Percentiles rank a stretch among this genome's conserved stretches.
phyloP scores from a whole-genome alignment of 2,329 filamentous ascomycete genomes.

The Gremmenia infestans region DNA sequence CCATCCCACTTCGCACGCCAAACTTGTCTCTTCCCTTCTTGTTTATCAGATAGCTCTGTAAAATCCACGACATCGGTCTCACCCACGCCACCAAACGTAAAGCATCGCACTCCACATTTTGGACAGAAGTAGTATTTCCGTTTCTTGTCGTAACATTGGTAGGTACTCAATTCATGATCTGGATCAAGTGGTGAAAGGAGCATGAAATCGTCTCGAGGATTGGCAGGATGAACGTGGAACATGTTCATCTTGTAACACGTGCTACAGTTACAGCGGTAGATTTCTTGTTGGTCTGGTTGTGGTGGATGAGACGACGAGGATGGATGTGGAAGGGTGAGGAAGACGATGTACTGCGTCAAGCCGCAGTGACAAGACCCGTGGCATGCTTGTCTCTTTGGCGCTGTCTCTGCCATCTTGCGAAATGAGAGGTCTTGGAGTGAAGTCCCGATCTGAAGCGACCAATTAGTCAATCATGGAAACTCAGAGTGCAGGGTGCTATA shows the following conservation, averaged over 20 bases:
- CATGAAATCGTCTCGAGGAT: conserved; percentile 38
- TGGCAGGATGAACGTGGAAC: conserved; percentile 38
- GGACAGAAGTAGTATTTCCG: conserved; percentile 42
- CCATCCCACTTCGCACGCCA: conserved; percentile 27
- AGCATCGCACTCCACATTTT: conserved; percentile 39
- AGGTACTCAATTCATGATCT: conserved; percentile 37
- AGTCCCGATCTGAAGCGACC: conserved; percentile 11
- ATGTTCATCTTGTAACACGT: conserved; percentile 42
- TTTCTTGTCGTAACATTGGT: conserved; percentile 30
- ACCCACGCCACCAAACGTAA: conserved; percentile 35
- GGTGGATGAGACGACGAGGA: conserved; percentile 16
- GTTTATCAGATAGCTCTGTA: conserved; percentile 19
- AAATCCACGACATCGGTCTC: conserved; percentile 26
- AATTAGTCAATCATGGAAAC: conserved; percentile 14
- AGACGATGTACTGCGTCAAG: conserved; percentile 38
- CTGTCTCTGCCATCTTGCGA: conserved; percentile 26
- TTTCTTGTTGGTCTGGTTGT: conserved; percentile 10
- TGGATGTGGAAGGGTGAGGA: conserved; percentile 36
- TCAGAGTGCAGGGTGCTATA: conserved; percentile 11
- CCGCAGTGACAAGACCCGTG: conserved; percentile 44
- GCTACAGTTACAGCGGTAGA: conserved; percentile 40
- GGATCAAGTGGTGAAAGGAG: conserved; percentile 39
- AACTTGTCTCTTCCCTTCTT: conserved; percentile 26
- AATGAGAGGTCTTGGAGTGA: conserved; percentile 20
- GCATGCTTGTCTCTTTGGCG: conserved; percentile 22